phyloP scores from a whole-genome alignment of 2,329 filamentous ascomycete species.

The Pseudogymnoascus sp. region DNA sequence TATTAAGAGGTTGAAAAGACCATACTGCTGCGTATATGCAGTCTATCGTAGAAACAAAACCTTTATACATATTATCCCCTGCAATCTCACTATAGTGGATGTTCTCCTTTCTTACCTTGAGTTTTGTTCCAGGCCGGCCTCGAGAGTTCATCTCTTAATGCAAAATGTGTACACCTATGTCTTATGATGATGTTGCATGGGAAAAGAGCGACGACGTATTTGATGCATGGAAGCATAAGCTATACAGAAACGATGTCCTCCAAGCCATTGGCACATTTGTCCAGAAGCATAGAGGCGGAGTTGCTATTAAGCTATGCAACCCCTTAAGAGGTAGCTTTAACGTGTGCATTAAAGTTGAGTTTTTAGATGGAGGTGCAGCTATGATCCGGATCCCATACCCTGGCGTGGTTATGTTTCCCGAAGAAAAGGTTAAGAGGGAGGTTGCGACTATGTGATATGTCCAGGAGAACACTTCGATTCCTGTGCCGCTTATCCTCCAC shows the following conservation, averaged over 20 bases:
- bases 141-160: background rate
- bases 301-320: background rate
- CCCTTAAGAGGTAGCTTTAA: background rate
- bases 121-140: background rate
- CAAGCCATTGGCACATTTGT: background rate
- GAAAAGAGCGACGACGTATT: background rate
- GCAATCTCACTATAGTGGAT: background rate
- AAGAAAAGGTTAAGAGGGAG: constrained; percentile 23
- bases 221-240: background rate
- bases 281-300: background rate
- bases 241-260: background rate
- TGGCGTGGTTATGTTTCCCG: constrained; percentile 10
- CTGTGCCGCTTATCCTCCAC: constrained; percentile 19
- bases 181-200: background rate
- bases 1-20: background rate
- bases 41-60: background rate
- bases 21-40: background rate
- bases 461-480: constrained; percentile 18
- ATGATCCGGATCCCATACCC: constrained; percentile 12
- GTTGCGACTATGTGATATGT: constrained; percentile 22
- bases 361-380: background rate
- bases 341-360: background rate
- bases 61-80: background rate
- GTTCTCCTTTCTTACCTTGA: background rate
- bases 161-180: background rate